A percentile compares a stretch with the other conserved stretches of the same genome.
phyloP scores from a whole-genome alignment of 345 rosid species.

The Citrus unshiu region DNA sequence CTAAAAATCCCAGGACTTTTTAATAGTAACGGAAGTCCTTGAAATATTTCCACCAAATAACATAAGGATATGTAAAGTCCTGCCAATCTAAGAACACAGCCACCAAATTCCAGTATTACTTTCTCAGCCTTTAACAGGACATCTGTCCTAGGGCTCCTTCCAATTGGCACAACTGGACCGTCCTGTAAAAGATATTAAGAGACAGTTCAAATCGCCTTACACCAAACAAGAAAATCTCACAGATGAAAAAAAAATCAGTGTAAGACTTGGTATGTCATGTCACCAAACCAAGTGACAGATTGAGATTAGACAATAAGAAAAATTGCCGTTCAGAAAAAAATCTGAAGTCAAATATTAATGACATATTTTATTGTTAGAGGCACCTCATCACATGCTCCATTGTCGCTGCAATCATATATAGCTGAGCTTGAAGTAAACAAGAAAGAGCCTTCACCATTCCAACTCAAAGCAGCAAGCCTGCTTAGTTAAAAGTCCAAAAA shows the following conservation, averaged over 20 bases:
- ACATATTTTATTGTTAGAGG: background rate
- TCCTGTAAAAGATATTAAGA: slow-evolving; percentile 47
- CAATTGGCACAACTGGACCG: slow-evolving; percentile 69
- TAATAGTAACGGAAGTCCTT: background rate
- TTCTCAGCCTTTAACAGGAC: slow-evolving; percentile 80
- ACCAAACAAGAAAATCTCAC: background rate
- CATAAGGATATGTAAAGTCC: slow-evolving; percentile 97
- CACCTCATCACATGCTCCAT: slow-evolving; percentile 85
- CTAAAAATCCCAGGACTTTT: slow-evolving; percentile 5
- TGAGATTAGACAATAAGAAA: background rate
- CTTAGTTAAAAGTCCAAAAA: slow-evolving; percentile 13
- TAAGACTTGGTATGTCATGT: background rate
- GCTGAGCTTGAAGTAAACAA: slow-evolving; percentile 91
- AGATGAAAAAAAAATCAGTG: background rate
- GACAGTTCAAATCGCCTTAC: background rate
- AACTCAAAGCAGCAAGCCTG: slow-evolving; percentile 81
- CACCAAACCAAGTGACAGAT: background rate
- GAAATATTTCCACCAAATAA: slow-evolving; percentile 10
- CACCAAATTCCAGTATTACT: slow-evolving; percentile 65
- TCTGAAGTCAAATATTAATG: background rate
- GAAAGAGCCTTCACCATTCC: slow-evolving; percentile 91
- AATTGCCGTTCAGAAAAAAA: background rate
- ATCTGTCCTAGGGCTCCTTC: slow-evolving; percentile 87
- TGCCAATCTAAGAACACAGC: slow-evolving; percentile 80
- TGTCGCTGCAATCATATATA: slow-evolving; percentile 71